phyloP scores from a whole-genome alignment of 163 green algal species.

The Chlamydomonas reinhardtii region DNA sequence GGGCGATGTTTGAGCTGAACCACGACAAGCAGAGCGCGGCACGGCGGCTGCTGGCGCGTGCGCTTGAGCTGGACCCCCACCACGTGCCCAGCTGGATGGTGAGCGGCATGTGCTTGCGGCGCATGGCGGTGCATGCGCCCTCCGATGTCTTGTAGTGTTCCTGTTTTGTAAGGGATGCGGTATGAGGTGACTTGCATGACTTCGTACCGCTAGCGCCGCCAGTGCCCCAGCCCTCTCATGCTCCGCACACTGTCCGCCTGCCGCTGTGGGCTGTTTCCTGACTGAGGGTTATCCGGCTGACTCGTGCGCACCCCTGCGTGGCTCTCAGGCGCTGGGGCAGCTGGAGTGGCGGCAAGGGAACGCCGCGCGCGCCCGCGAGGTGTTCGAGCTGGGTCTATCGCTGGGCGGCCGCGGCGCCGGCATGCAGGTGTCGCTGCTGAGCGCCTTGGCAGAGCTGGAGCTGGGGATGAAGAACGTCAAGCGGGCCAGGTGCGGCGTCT shows the following conservation, averaged over 20 bases:
- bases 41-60: conserved; percentile 47
- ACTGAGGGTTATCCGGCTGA: too few species aligned
- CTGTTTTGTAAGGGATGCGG: too few species aligned
- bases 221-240: too few species aligned
- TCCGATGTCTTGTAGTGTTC: too few species aligned
- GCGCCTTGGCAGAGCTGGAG: conserved; percentile 74
- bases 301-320: too few species aligned
- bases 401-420: conserved; percentile 45
- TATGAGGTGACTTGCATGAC: too few species aligned
- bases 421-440: conserved; percentile 55
- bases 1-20: conserved; percentile 66
- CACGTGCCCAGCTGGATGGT: conserved; percentile 64
- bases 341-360: conserved; percentile 64
- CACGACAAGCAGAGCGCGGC: conserved; percentile 44
- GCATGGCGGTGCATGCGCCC: too few species aligned
- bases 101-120: neutral
- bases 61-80: conserved; percentile 41
- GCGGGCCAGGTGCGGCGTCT: conserved; percentile 34
- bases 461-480: conserved; percentile 54
- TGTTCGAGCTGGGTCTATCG: conserved; percentile 61
- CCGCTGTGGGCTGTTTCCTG: too few species aligned
- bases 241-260: too few species aligned
- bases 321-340: conserved; percentile 31
- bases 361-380: conserved; percentile 59
- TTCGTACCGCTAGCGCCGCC: too few species aligned